Conservation (phyloP, 164 flowering plant species). For the Vitis riparia region DNA sequence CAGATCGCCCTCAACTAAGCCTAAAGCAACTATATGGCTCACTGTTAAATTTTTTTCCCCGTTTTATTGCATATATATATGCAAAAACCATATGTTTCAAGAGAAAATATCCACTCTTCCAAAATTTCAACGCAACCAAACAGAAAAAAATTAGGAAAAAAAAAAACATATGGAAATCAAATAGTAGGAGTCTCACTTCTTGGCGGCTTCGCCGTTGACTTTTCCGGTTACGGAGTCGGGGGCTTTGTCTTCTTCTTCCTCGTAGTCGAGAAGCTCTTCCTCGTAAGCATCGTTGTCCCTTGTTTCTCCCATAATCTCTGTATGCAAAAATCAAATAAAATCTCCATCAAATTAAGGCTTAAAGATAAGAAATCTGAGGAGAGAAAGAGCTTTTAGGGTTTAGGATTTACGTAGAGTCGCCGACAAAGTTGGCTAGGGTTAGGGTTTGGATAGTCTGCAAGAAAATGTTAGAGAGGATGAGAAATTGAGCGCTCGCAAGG, state of each 20-base stretch:
- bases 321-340: background rate
- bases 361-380: background rate
- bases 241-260: constrained; percentile 89
- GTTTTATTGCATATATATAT: too few relatives aligned
- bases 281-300: constrained; percentile 84
- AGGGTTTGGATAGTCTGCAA: constrained; percentile 37
- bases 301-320: constrained; percentile 71
- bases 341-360: constrained; percentile 7
- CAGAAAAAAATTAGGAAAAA: background rate
- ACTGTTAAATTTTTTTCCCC: too few relatives aligned
- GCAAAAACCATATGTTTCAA: too few relatives aligned
- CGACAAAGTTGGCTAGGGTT: constrained; percentile 15
- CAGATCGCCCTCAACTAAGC: too few relatives aligned
- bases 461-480: constrained; percentile 20
- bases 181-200: constrained; percentile 54
- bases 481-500: background rate
- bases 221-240: constrained; percentile 63
- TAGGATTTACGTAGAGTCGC: constrained; percentile 9
- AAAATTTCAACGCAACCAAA: background rate
- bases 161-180: background rate
- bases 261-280: constrained; percentile 98
- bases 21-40: too few relatives aligned
- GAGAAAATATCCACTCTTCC: background rate
- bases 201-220: constrained; percentile 69
- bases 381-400: background rate